Evolutionary conservation across 2,329 filamentous ascomycete genomes (phyloP).

Genomic region (Dactylellina sp.): DNA sequence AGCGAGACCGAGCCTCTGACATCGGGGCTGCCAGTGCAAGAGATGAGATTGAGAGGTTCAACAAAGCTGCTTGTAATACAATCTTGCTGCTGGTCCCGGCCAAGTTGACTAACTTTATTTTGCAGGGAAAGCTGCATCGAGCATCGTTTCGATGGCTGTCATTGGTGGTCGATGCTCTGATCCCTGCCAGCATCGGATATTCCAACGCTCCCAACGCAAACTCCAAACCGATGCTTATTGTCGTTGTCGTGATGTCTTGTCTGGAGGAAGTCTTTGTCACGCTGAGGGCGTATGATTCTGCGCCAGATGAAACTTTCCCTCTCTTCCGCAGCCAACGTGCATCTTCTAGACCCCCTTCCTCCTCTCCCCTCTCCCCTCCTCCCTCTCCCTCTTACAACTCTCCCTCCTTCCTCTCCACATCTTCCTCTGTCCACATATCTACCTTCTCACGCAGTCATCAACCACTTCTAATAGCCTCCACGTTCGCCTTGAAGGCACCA

Average conservation of each 20-base stretch:
- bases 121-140: neutral
- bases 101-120: constrained; percentile 3
- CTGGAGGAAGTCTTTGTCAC: no score
- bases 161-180: neutral
- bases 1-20: constrained; percentile 35
- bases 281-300: no score
- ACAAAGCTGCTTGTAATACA: no score
- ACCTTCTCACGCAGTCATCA: neutral
- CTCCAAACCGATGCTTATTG: neutral
- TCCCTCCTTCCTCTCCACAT: neutral
- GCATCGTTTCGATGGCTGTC: neutral
- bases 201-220: constrained; percentile 16
- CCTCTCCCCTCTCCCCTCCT: constrained; percentile 1
- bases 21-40: constrained; percentile 10
- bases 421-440: neutral
- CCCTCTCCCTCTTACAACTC: neutral
- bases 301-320: no score
- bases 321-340: neutral
- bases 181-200: neutral
- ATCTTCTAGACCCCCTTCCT: constrained; percentile 7
- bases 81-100: neutral
- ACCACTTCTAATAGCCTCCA: no score
- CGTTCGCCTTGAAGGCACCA: no score
- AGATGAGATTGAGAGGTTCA: neutral
- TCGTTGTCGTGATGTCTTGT: neutral